A percentile compares a stretch with the other conserved stretches of the same genome.
Evolutionary conservation across 2,329 filamentous ascomycete genomes (phyloP).

Genomic region (Colletotrichum liriopes): DNA sequence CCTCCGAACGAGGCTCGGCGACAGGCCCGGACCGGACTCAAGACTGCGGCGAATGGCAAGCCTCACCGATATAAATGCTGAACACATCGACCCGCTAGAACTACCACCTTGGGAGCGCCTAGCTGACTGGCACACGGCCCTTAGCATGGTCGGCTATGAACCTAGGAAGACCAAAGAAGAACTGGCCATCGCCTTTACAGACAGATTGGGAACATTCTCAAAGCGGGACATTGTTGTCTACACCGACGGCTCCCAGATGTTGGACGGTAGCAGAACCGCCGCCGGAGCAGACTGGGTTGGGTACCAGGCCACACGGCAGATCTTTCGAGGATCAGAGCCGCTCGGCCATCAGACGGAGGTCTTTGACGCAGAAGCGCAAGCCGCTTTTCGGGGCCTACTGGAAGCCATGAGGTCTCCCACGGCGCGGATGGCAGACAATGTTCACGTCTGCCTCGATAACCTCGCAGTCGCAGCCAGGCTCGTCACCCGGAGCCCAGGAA

Average conservation of each 20-base stretch:
- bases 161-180: too few species aligned
- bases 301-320: slow-evolving; percentile 9
- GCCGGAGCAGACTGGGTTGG: slow-evolving; percentile 6
- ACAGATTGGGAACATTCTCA: not conserved
- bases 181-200: too few species aligned
- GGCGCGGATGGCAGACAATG: not conserved
- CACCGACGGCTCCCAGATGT: not conserved
- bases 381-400: not conserved
- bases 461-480: slow-evolving; percentile 2
- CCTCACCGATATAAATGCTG: too few species aligned
- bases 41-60: too few species aligned
- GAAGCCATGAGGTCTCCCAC: not conserved
- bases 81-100: too few species aligned
- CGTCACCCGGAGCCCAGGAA: not conserved
- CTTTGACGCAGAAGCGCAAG: too few species aligned
- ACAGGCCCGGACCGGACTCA: too few species aligned
- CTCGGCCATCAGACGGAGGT: too few species aligned
- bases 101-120: too few species aligned
- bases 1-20: too few species aligned
- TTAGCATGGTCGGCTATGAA: too few species aligned
- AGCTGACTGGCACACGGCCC: too few species aligned
- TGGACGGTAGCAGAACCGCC: not conserved
- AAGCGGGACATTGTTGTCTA: slow-evolving; percentile 4
- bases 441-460: slow-evolving; percentile 15
- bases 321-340: not conserved